Conservation (phyloP, 208 protist species). For the Trypanosoma theileri region DNA sequence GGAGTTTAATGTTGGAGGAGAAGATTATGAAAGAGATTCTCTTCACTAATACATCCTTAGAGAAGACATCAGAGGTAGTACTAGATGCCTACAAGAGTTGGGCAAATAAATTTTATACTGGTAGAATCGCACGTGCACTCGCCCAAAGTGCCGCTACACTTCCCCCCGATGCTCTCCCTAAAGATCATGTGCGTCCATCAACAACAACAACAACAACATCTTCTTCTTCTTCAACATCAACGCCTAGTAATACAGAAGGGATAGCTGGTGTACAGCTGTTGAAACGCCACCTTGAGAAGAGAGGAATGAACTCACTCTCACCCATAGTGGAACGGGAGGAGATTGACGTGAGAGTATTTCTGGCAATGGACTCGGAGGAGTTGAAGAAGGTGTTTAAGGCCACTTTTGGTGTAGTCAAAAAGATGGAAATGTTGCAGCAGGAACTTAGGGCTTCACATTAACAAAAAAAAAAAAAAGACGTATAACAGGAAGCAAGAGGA, state of each 20-base stretch:
- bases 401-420: slow-evolving; percentile 79
- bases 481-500: background rate
- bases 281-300: slow-evolving; percentile 54
- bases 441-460: slow-evolving; percentile 44
- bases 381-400: slow-evolving; percentile 77
- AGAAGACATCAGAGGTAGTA: slow-evolving; percentile 25
- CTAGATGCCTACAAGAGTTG: slow-evolving; percentile 34
- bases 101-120: slow-evolving; percentile 24
- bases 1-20: slow-evolving; percentile 44
- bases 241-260: slow-evolving; percentile 17
- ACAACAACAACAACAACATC: background rate
- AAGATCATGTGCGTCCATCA: background rate
- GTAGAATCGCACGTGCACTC: slow-evolving; percentile 40
- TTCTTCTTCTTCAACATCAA: background rate
- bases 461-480: background rate
- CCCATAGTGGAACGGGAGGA: slow-evolving; percentile 51
- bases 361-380: slow-evolving; percentile 72
- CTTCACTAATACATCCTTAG: slow-evolving; percentile 33
- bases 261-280: slow-evolving; percentile 46
- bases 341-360: slow-evolving; percentile 82
- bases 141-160: slow-evolving; percentile 47
- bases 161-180: slow-evolving; percentile 32
- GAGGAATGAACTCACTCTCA: slow-evolving; percentile 55
- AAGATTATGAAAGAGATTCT: slow-evolving; percentile 54
- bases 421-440: slow-evolving; percentile 70